These are phyloP conservation scores for Setaria italica DNA, from an alignment of 202 grass and related monocot species.

Conservation along the genomic window DNA sequence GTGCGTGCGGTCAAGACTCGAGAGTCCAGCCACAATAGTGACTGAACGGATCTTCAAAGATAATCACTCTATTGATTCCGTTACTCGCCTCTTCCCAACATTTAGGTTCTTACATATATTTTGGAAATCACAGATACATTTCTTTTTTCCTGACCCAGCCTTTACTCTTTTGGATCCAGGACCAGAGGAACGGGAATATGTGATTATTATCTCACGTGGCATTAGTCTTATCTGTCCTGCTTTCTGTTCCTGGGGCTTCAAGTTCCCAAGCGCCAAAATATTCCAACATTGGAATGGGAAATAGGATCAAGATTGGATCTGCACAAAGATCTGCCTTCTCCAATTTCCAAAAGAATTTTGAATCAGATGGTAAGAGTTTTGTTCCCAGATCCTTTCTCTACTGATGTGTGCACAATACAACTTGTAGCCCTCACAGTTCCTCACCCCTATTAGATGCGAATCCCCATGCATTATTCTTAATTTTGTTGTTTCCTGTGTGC, in stretches of 20 bases:
- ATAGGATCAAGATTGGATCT: constrained; percentile 51
- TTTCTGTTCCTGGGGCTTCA: constrained; percentile 55
- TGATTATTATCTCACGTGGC: constrained; percentile 51
- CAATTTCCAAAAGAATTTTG: constrained; percentile 45
- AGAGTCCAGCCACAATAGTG: constrained; percentile 39
- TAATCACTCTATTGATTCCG: constrained; percentile 28
- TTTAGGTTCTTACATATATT: neutral
- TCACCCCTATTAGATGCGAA: constrained; percentile 27
- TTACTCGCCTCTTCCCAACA: constrained; percentile 10
- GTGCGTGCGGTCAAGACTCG: constrained; percentile 19
- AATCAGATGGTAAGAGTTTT: constrained; percentile 51
- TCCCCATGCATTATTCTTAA: constrained; percentile 24
- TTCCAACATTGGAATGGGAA: constrained; percentile 32
- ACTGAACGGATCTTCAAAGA: constrained; percentile 38
- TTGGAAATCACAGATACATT: neutral
- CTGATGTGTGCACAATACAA: constrained; percentile 7
- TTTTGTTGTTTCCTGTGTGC: constrained; percentile 28
- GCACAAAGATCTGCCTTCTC: constrained; percentile 42
- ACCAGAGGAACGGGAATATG: constrained; percentile 27
- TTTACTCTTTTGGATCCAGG: constrained; percentile 34
- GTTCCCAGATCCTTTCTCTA: constrained; percentile 18
- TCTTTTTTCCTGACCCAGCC: neutral
- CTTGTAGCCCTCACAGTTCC: constrained; percentile 12
- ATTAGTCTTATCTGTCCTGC: constrained; percentile 43
- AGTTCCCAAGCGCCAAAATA: constrained; percentile 59